Evolutionary conservation across 2,329 filamentous ascomycete genomes (phyloP).

Genomic region (Sarocladium brachiariae): DNA sequence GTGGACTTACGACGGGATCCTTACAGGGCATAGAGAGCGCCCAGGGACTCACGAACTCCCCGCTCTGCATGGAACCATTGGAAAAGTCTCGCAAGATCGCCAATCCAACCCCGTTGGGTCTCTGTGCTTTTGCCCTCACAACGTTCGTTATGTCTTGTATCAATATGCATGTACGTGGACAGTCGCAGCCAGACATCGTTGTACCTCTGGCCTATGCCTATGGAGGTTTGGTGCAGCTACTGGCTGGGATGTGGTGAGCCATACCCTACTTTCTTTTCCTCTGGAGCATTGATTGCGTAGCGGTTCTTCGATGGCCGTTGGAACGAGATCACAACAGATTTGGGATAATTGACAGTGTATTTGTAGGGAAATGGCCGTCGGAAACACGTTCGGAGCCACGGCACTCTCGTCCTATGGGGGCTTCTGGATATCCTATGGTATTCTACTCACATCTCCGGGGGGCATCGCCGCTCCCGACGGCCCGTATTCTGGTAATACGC

Average conservation of each 20-base stretch:
- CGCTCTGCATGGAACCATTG: constrained; percentile 44
- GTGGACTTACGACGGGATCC: constrained; percentile 47
- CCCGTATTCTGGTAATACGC: constrained; percentile 38
- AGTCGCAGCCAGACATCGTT: constrained; percentile 58
- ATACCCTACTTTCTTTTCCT: neutral
- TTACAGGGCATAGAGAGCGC: neutral
- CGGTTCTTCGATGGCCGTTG: too few species aligned
- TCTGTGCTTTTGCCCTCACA: constrained; percentile 73
- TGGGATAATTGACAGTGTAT: neutral
- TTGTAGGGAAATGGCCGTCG: constrained; percentile 76
- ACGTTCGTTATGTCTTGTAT: constrained; percentile 72
- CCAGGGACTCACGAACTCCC: neutral
- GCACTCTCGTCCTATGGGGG: constrained; percentile 76
- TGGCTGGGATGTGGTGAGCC: constrained; percentile 80
- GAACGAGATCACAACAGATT: too few species aligned
- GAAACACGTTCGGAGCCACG: constrained; percentile 80
- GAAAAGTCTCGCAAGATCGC: constrained; percentile 64
- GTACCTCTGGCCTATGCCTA: constrained; percentile 66
- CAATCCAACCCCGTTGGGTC: constrained; percentile 72
- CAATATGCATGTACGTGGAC: constrained; percentile 59
- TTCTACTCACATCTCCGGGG: constrained; percentile 63
- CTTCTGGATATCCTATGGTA: constrained; percentile 74
- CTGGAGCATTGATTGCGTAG: too few species aligned
- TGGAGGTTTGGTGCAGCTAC: constrained; percentile 70
- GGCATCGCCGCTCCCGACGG: constrained; percentile 41